Conservation (phyloP, 768 basidiomycete species). For the Trametes cinnabarina region DNA sequence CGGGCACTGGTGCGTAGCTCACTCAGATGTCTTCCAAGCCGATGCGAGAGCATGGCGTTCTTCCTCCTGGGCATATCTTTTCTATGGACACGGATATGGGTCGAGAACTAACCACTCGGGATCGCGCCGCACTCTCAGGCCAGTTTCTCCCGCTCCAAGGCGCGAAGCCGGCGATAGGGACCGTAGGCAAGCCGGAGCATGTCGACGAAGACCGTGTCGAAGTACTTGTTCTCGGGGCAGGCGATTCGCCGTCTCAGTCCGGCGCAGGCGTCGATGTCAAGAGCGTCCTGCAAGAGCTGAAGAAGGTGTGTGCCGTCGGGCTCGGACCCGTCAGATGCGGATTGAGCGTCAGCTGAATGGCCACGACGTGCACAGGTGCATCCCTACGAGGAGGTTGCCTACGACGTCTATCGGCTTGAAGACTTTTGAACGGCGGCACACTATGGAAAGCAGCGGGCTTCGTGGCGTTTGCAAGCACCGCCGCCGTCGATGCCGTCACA, state of each 20-base stretch:
- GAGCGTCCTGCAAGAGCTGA: slow-evolving; percentile 43
- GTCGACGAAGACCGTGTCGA: slow-evolving; percentile 57
- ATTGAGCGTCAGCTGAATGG: background rate
- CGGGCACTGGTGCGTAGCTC: slow-evolving; percentile 44
- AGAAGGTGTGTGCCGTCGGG: slow-evolving; percentile 35
- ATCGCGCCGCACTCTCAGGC: slow-evolving; percentile 32
- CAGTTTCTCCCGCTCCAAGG: slow-evolving; percentile 43
- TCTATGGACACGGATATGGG: no score
- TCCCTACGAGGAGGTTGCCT: slow-evolving; percentile 58
- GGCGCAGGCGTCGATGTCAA: slow-evolving; percentile 35
- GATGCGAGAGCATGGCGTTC: no score
- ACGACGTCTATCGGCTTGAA: slow-evolving; percentile 53
- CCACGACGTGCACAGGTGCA: slow-evolving; percentile 38
- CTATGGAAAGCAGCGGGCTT: no score
- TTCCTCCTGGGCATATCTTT: no score
- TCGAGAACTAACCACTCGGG: no score
- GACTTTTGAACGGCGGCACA: slow-evolving; percentile 35
- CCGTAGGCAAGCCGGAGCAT: slow-evolving; percentile 40
- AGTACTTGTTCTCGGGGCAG: slow-evolving; percentile 43
- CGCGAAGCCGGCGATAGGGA: slow-evolving; percentile 48
- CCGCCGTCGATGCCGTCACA: no score
- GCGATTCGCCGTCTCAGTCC: background rate
- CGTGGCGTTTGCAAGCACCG: no score
- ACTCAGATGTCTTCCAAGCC: background rate
- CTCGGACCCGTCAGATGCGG: background rate